Base-by-base conservation (phyloP, 2,329 filamentous ascomycete genomes). In the Beauveria asiatica region DNA sequence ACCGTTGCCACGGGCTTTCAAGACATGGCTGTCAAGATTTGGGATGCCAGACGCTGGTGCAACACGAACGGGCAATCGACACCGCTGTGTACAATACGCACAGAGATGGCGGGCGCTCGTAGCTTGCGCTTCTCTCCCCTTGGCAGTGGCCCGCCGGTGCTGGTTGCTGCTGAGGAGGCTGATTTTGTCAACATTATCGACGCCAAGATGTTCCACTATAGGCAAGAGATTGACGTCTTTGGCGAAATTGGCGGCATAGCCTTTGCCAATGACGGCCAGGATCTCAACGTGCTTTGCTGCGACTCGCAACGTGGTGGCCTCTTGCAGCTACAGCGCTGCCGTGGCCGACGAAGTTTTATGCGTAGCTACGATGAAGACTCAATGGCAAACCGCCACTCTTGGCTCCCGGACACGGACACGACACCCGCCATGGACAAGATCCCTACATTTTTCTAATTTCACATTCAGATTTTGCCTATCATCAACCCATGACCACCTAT, bases 1-100 rank as follows among this genome's bases (percentile, higher is more conserved):
- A 87, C 85, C 13, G 80, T 92, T 21, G 89, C 89, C 13, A 92
- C 89, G 0, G 89, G 86, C 23, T 87, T 87, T 63, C 89, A 93
- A 71, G 89, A 93, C 70, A 86, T 81, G 69, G 81, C 79, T 30
- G 80, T 92, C 65, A 84, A 85, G 64, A 83, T 93, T 53, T 92
- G 87, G 85, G 89, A 93, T 69, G 86, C 88, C 8, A 81, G 89
- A 9, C 84, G 82, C 58, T 90, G 87, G 86, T 78, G 74, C 49
- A 74, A 79, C 59, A 79, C 79, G 9, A 74, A 79, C 5, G 83
- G 83, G 6, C 59, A 68, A 23, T 73, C 76, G 55, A 73, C 65
- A 2, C 77, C 83, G 0, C 65, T 87, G 9, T 76, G 76, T 19
- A 81, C 80, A 11, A 75, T 92, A 25, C 76, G 80, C 46, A 83